Conservation (phyloP, 2,329 filamentous ascomycete species). For the Blastomyces parvus region DNA sequence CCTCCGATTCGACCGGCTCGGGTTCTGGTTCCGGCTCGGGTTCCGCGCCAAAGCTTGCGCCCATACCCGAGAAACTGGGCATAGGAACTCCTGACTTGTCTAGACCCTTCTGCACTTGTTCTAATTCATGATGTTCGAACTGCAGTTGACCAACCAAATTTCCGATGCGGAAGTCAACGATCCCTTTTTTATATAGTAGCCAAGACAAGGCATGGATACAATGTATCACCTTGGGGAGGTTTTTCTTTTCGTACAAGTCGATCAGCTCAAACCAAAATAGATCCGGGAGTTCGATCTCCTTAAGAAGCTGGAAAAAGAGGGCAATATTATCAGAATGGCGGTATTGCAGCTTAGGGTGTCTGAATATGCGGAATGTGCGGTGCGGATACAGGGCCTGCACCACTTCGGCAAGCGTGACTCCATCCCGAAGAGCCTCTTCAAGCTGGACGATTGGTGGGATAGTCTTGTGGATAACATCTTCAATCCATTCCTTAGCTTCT, state of each 20-base stretch:
- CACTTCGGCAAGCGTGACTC: slow-evolving; percentile 87
- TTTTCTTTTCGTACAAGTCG: slow-evolving; percentile 98
- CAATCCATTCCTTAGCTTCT: slow-evolving; percentile 98
- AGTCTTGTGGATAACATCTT: slow-evolving; percentile 72
- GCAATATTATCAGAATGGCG: slow-evolving; percentile 97
- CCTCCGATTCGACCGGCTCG: slow-evolving; percentile 70
- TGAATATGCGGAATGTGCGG: slow-evolving; percentile 70
- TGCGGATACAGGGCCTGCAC: slow-evolving; percentile 80
- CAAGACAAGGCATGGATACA: slow-evolving; percentile 96
- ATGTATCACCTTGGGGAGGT: slow-evolving; percentile 98
- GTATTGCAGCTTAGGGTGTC: slow-evolving; percentile 74
- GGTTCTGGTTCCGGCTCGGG: slow-evolving; percentile 63
- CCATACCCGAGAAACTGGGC: slow-evolving; percentile 97
- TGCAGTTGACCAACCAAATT: slow-evolving; percentile 94
- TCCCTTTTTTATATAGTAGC: slow-evolving; percentile 90
- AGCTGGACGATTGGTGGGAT: slow-evolving; percentile 89
- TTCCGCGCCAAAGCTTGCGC: slow-evolving; percentile 86
- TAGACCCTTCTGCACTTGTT: slow-evolving; percentile 91
- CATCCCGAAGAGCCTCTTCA: slow-evolving; percentile 84
- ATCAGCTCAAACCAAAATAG: slow-evolving; percentile 95
- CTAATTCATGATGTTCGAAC: slow-evolving; percentile 94
- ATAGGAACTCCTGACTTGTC: slow-evolving; percentile 92
- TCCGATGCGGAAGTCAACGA: slow-evolving; percentile 90
- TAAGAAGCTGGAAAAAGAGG: slow-evolving; percentile 86
- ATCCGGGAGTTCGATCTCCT: slow-evolving; percentile 85